Base-by-base conservation (phyloP, 805 yeast genomes). In the Kregervanrija pseudodelftensis region DNA sequence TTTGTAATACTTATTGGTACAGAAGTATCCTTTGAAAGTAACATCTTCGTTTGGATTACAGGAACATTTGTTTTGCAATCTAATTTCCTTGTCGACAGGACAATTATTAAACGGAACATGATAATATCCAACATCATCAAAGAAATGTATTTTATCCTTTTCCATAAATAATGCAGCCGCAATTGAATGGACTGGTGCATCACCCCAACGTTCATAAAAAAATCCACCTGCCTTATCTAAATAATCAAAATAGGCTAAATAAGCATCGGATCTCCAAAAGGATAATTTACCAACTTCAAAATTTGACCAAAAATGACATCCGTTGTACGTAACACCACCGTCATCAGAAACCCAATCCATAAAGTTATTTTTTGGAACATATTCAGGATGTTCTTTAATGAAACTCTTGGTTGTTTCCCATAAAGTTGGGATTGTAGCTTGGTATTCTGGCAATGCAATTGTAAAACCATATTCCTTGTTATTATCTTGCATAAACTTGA, bases 191-290 rank as follows among this genome's bases (percentile, higher is more conserved):
- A 87, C 82, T 33, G 96, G 96, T 28, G 95, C 95, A 65, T 87
- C 96, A 55, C 95, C 95, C 96, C 95, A 86, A 66, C 95, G 76
- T 70, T 85, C 89, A 64, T 87, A 88, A 69, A 84, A 88, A 68
- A 88, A 88, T n/a, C 95, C 95, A 62, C 96, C 95, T 12, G 82
- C 76, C 49, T 76, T 64, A 65, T 88, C 95, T 57, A 88, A 74
- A 55, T 73, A 68, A 14, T 85, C 83, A 55, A 88, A 88, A 64
- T 82, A 88, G 45, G 75, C 72, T 39, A 64, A 55, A 60, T 88
- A 88, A 8, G 86, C 86, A 42, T 80, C 77, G 14, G 77, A 64
- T 60, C 93, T 74, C 87, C 88, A 85, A 62, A 87, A 76, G 44
- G 76, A 73, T 63, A 86, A 72, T 43, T 79, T 75, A 8, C 83